Conservation (phyloP, 176 grass and related monocot species). For the Ensete ventricosum region DNA sequence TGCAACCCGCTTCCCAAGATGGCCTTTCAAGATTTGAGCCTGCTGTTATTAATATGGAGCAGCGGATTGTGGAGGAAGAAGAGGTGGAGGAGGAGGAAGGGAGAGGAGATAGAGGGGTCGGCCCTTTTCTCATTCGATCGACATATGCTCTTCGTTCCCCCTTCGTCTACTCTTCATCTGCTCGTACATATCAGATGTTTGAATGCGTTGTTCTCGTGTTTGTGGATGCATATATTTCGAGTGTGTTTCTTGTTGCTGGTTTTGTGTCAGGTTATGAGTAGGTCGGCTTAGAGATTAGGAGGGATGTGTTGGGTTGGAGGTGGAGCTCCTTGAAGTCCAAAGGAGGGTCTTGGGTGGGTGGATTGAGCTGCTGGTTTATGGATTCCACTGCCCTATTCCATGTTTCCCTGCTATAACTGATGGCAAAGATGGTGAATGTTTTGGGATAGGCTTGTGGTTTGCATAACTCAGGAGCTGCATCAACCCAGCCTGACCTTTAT, state of each 20-base stretch:
- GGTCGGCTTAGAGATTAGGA: not conserved
- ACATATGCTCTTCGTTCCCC: too few relatives aligned
- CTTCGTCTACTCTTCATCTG: too few relatives aligned
- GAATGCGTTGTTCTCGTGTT: too few relatives aligned
- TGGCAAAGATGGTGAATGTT: not conserved
- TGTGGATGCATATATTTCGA: too few relatives aligned
- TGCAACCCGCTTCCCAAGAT: constrained; percentile 4
- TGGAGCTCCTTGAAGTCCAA: constrained; percentile 38
- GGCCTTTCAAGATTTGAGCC: not conserved
- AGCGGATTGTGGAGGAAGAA: not conserved
- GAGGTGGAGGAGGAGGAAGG: too few relatives aligned
- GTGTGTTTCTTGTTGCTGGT: too few relatives aligned
- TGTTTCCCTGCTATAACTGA: not conserved
- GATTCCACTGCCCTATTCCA: constrained; percentile 37
- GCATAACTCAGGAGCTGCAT: constrained; percentile 43
- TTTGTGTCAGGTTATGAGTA: not conserved
- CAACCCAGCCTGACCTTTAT: constrained; percentile 23
- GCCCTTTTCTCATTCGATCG: too few relatives aligned
- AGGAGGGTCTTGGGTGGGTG: constrained; percentile 17
- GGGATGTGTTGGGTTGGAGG: not conserved
- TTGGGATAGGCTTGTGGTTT: constrained; percentile 37
- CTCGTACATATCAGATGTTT: too few relatives aligned
- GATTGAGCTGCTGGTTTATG: constrained; percentile 45
- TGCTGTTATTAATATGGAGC: not conserved
- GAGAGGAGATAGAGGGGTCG: not conserved